phyloP scores from a whole-genome alignment of 108 stramenopile species.

The Skeletonema grethae region DNA sequence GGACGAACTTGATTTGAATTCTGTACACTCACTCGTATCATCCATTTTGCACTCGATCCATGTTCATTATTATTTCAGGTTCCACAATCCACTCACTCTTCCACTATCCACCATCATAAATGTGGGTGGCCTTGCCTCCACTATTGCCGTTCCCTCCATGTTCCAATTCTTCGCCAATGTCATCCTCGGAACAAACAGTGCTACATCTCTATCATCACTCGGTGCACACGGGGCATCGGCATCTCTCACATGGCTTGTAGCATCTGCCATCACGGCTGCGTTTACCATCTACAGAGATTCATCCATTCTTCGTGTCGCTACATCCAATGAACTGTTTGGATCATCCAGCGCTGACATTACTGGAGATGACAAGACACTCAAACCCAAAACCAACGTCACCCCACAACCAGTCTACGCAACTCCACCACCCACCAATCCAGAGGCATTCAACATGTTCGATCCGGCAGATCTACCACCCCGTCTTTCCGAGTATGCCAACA shows the following conservation, averaged over 20 bases:
- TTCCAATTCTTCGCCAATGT: conserved; percentile 23
- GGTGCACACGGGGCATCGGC: conserved; percentile 32
- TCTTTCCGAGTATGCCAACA: conserved; percentile 90
- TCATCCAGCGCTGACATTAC: background rate
- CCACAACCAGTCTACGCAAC: conserved; percentile 38
- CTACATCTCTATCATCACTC: conserved; percentile 16
- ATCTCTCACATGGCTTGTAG: conserved; percentile 60
- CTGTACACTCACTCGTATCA: background rate
- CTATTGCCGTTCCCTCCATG: conserved; percentile 41
- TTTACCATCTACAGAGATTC: conserved; percentile 65
- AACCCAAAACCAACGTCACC: conserved; percentile 44
- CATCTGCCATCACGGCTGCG: conserved; percentile 57
- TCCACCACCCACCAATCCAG: conserved; percentile 32
- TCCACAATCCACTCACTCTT: conserved; percentile 47
- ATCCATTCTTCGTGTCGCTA: conserved; percentile 11
- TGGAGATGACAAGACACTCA: conserved; percentile 34
- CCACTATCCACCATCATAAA: conserved; percentile 63
- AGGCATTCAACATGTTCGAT: conserved; percentile 90
- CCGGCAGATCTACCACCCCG: conserved; percentile 89
- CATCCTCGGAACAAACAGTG: background rate
- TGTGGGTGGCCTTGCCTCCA: conserved; percentile 56
- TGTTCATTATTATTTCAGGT: conserved; percentile 21
- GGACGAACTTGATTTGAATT: background rate
- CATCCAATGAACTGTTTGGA: conserved; percentile 1
- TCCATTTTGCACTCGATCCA: background rate